phyloP scores from a whole-genome alignment of 2,329 filamentous ascomycete species.

The Neopestalotiopsis clavispora region DNA sequence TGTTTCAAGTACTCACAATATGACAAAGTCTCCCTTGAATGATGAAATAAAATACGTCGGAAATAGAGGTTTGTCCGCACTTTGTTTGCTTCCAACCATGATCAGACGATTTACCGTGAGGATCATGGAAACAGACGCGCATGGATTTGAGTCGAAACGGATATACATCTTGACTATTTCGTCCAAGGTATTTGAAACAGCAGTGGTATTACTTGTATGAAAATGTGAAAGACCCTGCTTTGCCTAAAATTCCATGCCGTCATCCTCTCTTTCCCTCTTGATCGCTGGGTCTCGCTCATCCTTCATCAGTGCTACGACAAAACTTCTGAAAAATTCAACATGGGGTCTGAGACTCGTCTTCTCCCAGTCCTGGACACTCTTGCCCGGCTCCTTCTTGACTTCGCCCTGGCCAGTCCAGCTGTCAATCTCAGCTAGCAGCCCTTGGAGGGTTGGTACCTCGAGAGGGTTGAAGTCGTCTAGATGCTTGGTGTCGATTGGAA shows the following conservation, averaged over 20 bases:
- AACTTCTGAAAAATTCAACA: constrained; percentile 84
- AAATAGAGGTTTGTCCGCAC: no score
- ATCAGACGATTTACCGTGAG: no score
- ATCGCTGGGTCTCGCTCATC: constrained; percentile 67
- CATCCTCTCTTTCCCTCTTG: constrained; percentile 61
- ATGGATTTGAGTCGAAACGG: no score
- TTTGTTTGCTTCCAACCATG: no score
- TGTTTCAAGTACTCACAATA: no score
- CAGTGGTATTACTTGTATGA: background rate
- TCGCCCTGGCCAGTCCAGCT: constrained; percentile 65
- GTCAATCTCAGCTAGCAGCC: constrained; percentile 85
- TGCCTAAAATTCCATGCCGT: constrained; percentile 57
- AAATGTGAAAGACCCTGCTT: background rate
- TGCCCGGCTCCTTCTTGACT: constrained; percentile 23
- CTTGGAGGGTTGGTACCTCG: constrained; percentile 84
- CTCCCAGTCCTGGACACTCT: constrained; percentile 79
- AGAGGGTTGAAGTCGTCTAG: constrained; percentile 88
- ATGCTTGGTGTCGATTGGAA: constrained; percentile 80
- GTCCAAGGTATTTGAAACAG: background rate
- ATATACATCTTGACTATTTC: no score
- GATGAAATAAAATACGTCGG: no score
- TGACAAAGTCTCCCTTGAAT: no score
- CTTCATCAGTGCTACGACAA: constrained; percentile 79
- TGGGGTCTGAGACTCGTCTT: constrained; percentile 96
- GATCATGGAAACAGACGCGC: no score